These are phyloP conservation scores for Cryptosporidium sp. DNA, from an alignment of 169 alveolate species.

Conservation along the genomic window DNA sequence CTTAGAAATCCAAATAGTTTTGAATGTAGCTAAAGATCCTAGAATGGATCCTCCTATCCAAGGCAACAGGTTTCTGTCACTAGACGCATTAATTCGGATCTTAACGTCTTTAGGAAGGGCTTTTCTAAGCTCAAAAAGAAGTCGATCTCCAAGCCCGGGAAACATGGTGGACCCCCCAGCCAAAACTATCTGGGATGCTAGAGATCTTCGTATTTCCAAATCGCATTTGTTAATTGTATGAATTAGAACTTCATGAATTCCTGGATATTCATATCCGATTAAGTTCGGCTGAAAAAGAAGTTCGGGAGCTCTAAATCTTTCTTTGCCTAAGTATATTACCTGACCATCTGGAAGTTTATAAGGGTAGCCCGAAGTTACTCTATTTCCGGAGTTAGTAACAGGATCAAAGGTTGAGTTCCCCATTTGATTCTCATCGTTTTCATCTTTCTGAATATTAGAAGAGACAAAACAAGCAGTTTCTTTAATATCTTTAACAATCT, in stretches of 20 bases:
- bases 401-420: conserved; percentile 37
- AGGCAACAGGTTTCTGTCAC: conserved; percentile 83
- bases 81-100: conserved; percentile 80
- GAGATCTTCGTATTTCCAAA: conserved; percentile 85
- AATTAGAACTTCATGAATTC: conserved; percentile 84
- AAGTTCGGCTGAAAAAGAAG: conserved; percentile 86
- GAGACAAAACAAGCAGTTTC: conserved; percentile 85
- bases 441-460: conserved; percentile 68
- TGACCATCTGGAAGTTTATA: conserved; percentile 89
- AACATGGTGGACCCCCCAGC: conserved; percentile 90
- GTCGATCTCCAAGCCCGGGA: conserved; percentile 88
- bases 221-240: conserved; percentile 87
- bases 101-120: conserved; percentile 82
- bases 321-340: conserved; percentile 81
- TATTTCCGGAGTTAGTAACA: conserved; percentile 74
- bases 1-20: conserved; percentile 88
- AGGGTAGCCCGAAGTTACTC: conserved; percentile 77
- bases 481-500: conserved; percentile 84
- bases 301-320: conserved; percentile 89
- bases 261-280: conserved; percentile 85
- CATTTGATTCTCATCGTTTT: conserved; percentile 71
- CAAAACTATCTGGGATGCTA: conserved; percentile 82
- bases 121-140: conserved; percentile 85
- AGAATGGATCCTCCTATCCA: conserved; percentile 92
- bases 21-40: conserved; percentile 86